Base-by-base conservation (phyloP, 768 basidiomycete species). In the Sporobolomyces pararoseus region DNA sequence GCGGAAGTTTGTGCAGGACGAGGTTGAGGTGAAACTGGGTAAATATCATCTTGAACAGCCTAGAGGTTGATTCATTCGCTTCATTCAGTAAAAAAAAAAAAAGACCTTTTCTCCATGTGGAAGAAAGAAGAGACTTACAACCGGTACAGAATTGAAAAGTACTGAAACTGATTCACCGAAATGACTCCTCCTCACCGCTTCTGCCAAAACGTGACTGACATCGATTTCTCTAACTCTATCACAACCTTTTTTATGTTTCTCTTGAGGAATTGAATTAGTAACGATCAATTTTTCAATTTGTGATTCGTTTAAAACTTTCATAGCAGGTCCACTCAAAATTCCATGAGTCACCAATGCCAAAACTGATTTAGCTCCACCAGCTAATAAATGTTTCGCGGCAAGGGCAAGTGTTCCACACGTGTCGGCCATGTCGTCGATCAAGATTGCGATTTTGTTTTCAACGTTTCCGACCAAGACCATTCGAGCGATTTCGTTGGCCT, bases 351-450 rank as follows among this genome's bases (percentile, higher is more conserved):
- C 94, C 79, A 99, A 86, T 67, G 89, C 96, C 79, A 88, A 89
- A 74, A 94, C 88, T 80, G 87, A 86, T 50, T 83, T 78, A 14
- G 92, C 94, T 4, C 95, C 95, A 10, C 90, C 91, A 75, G 96
- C 91, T 37, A 87, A 82, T 65, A 99, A 84, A 72, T 96, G 91
- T 73, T 85, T 83, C 10, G 95, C 91, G 1, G 96, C 96, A 63
- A 97, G 84, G 75, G 89, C 88, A 70, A 99, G 85, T 68, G 96
- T 99, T 62, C 91, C 91, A 76, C 91, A 95, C 50, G 92, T 95
- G 80, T 95, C 91, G 35, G 92, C 91, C 92, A 99, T 97, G 83
- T 99, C 96, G 83, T 98, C 96, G 52, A 98, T 89, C 34, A 99
- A 83, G 66, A 99, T 93, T 63, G 94, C 96, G 50, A 87, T 84